Percentiles rank a stretch among this genome's conserved stretches.
Conservation (phyloP, 2,329 filamentous ascomycete species). For the Aspergillus sp. region DNA sequence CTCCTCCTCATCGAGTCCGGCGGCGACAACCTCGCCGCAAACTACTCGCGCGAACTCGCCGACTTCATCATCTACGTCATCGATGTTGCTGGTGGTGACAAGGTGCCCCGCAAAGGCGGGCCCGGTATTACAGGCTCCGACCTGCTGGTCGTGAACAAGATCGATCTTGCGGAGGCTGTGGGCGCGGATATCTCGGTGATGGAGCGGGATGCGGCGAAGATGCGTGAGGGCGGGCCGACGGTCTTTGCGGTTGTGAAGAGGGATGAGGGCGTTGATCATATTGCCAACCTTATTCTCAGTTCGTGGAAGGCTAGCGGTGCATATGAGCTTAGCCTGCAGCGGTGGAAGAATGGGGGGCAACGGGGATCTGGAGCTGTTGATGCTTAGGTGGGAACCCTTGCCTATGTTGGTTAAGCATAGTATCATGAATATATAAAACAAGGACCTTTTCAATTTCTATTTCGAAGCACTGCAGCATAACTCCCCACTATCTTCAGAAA, state of each 20-base stretch:
- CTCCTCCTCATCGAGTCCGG: conserved; percentile 92
- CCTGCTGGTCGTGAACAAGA: conserved; percentile 93
- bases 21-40: conserved; percentile 94
- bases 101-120: conserved; percentile 92
- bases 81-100: conserved; percentile 93
- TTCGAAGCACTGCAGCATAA: too few relatives aligned
- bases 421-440: too few relatives aligned
- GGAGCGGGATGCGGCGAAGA: conserved; percentile 91
- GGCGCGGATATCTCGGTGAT: conserved; percentile 90
- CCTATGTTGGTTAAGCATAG: too few relatives aligned
- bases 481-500: too few relatives aligned
- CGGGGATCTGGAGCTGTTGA: conserved; percentile 35
- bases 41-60: conserved; percentile 91
- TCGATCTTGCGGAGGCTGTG: conserved; percentile 84
- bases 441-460: too few relatives aligned
- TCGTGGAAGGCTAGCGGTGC: conserved; percentile 92
- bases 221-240: conserved; percentile 91
- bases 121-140: conserved; percentile 97
- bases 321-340: conserved; percentile 43
- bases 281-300: conserved; percentile 82
- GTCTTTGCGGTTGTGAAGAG: conserved; percentile 98
- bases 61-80: conserved; percentile 99
- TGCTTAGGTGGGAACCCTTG: neutral
- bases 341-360: conserved; percentile 44
- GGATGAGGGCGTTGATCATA: conserved; percentile 78